Evolutionary conservation across 352 stramenopile species (phyloP), one percentile per base, ranked within the genome.

Genomic region (Nothophytophthora sp.): DNA sequence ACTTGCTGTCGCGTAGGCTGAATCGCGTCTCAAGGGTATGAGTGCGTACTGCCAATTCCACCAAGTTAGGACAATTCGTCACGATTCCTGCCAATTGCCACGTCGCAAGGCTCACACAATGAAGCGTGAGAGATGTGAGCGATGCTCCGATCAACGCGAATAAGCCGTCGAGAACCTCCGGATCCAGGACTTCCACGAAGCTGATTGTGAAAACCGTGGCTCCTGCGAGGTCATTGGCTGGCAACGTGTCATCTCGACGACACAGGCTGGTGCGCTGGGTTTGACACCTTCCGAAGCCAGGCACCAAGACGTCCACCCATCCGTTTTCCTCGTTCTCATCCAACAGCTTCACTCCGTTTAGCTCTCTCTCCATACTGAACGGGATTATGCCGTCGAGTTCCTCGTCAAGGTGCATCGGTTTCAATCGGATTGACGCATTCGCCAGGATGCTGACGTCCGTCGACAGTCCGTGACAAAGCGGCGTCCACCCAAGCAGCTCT

Each of bases 1-100:
- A n/a, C n/a, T n/a, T n/a, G n/a, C n/a, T n/a, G n/a, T n/a, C n/a
- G n/a, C n/a, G n/a, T n/a, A n/a, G n/a, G n/a, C n/a, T n/a, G n/a
- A n/a, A n/a, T n/a, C n/a, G n/a, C n/a, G n/a, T n/a, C n/a, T n/a
- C n/a, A n/a, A n/a, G n/a, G n/a, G n/a, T n/a, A n/a, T n/a, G n/a
- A n/a, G n/a, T n/a, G 39, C 35, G 50, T 1, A 61, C 11, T 13
- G 18, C 36, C n/a, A 64, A 27, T 29, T 59, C 16, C 5, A 23
- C 16, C 15, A 64, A 11, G 4, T 64, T 64, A 20, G 55, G 55
- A 24, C 48, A 64, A 36, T 35, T 59, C 3, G 7, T 19, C n/a
- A 58, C 18, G 1, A 63, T 16, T 41, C 18, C 12, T n/a, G n/a
- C n/a, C n/a, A n/a, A n/a, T n/a, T n/a, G n/a, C n/a, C n/a, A n/a